Evolutionary conservation across 176 grass and related monocot species (phyloP).

Genomic region (Ensete ventricosum): DNA sequence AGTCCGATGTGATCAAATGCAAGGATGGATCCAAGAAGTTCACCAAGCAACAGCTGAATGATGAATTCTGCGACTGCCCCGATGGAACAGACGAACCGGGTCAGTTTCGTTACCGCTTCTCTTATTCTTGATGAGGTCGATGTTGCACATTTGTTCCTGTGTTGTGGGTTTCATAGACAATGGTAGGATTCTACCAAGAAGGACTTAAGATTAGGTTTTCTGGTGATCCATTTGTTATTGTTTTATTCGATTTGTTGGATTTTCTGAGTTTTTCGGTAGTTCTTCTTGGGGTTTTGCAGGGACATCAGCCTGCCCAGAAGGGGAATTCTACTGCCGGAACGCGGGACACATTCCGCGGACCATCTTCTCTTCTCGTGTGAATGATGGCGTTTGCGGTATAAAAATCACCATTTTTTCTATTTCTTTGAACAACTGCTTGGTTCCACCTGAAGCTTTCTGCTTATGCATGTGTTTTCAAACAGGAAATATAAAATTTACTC

Average conservation of each 20-base stretch:
- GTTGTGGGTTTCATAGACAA: not conserved
- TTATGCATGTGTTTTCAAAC: not conserved
- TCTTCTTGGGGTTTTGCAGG: conserved; percentile 33
- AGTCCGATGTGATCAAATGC: conserved; percentile 67
- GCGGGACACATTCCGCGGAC: conserved; percentile 55
- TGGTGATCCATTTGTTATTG: not conserved
- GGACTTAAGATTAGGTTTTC: not conserved
- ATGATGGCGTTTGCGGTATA: conserved; percentile 88
- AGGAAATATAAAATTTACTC: not conserved
- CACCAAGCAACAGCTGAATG: conserved; percentile 74
- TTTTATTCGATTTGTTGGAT: conserved; percentile 8
- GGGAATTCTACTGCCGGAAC: conserved; percentile 93
- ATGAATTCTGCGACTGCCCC: conserved; percentile 92
- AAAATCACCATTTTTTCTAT: conserved; percentile 12
- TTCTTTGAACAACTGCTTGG: not conserved
- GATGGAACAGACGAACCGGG: conserved; percentile 98
- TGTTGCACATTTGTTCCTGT: not conserved
- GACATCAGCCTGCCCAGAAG: conserved; percentile 87
- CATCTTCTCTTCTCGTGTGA: conserved; percentile 81
- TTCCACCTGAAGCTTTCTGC: not conserved
- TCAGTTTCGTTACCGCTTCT: conserved; percentile 9
- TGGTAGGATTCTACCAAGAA: not conserved
- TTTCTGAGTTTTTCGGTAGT: conserved; percentile 10
- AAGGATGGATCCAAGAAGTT: conserved; percentile 85
- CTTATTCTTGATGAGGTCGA: not conserved